Evolutionary conservation across 169 alveolate genomes (phyloP), one percentile per base, ranked within the genome.

Genomic region (Plasmodium chabaudi): DNA sequence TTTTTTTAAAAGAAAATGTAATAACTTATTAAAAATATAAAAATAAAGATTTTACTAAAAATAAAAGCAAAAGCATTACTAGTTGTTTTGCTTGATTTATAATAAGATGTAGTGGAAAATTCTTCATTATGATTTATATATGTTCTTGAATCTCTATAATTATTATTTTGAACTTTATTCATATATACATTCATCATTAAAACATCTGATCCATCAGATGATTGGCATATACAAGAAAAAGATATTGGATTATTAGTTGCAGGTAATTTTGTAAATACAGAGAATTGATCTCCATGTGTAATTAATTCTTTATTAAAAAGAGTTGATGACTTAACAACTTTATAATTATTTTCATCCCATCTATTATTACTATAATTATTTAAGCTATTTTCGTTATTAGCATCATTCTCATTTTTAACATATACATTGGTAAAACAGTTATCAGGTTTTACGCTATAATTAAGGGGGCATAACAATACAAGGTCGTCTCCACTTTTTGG

Each of bases 101-200:
- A 34, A 5, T 23, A 39, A 19, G 47, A n/a, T 9, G 63, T 21
- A 10, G 17, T 13, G 10, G 39, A 10, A 9, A 12, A 10, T 39
- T 60, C 47, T 46, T 60, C 63, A 12, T 39, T 47, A 56, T 21
- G 4, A 25, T 64, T 53, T 34, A 34, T 0, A 34, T 2, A 34
- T 1, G 7, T 3, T 34, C 42, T 34, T 3, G 42, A 34, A 34
- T 34, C 6, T 34, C 5, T 34, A 34, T 34, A 0, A 34, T 34
- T 3, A 34, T 71, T 71, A n/a, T 71, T 67, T 9, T 71, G 55
- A 71, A 17, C 44, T 19, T 77, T 21, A 15, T 77, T 77, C n/a
- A 77, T 63, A 25, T 77, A 63, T n/a, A 77, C 88, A 49, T 77
- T 63, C 77, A 77, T 77, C 79, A 77, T 77, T 65, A 77, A 57